Evolutionary conservation across 768 basidiomycete genomes (phyloP).

Genomic region (Artomyces pyxidatus): DNA sequence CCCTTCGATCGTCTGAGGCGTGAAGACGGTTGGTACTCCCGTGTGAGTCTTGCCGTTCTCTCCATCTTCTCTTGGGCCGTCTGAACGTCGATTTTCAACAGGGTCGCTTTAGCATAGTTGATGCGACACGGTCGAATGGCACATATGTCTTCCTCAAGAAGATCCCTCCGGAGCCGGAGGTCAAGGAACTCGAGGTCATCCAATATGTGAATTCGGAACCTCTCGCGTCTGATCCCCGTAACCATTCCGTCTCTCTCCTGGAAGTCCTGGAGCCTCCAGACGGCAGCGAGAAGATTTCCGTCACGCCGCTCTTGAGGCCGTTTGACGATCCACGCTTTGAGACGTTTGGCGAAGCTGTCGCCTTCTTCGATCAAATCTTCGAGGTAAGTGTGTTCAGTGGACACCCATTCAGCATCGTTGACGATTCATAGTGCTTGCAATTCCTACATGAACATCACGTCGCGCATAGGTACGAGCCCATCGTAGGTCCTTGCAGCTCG

Average conservation of each 20-base stretch:
- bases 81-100: background rate
- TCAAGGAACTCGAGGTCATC: slow-evolving; percentile 13
- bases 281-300: slow-evolving; percentile 8
- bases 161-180: background rate
- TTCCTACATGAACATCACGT: slow-evolving; percentile 20
- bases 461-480: slow-evolving; percentile 24
- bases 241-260: slow-evolving; percentile 25
- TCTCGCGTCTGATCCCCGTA: slow-evolving; percentile 17
- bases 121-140: background rate
- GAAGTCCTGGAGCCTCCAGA: slow-evolving; percentile 18
- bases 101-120: background rate
- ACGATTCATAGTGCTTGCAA: slow-evolving; percentile 12
- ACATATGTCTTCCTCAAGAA: background rate
- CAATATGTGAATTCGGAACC: slow-evolving; percentile 15
- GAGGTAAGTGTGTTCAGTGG: slow-evolving; percentile 8
- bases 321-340: slow-evolving; percentile 20
- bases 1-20: background rate
- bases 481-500: background rate
- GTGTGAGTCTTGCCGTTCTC: background rate
- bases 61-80: background rate
- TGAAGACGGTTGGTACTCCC: background rate
- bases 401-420: slow-evolving; percentile 11
- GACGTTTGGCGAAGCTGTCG: slow-evolving; percentile 18
- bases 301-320: slow-evolving; percentile 22
- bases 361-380: slow-evolving; percentile 19